These are phyloP conservation scores for Pythium myriotylum DNA, from an alignment of 352 stramenopile genomes.

Conservation along the genomic window DNA sequence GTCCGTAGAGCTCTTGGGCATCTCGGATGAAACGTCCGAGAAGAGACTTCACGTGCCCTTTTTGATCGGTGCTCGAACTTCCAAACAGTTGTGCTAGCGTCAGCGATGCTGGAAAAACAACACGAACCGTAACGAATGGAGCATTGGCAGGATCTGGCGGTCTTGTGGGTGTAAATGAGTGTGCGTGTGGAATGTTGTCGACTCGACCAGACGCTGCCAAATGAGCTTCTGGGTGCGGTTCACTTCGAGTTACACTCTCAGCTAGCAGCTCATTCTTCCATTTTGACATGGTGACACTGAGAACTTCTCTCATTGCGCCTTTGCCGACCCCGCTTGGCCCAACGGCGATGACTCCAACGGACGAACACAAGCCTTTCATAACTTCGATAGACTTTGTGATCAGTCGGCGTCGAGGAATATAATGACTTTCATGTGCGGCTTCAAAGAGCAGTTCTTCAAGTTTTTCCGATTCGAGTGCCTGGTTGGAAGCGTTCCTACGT, in stretches of 20 bases:
- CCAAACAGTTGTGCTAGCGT: constrained; percentile 26
- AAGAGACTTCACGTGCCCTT: constrained; percentile 30
- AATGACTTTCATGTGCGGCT: constrained; percentile 21
- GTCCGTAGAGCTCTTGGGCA: constrained; percentile 26
- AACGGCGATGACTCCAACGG: constrained; percentile 16
- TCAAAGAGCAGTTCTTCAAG: constrained; percentile 17
- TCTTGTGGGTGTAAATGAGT: too few relatives aligned
- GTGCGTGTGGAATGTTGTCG: too few relatives aligned
- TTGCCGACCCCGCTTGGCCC: constrained; percentile 29
- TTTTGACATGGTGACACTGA: constrained; percentile 15
- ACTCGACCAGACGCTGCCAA: too few relatives aligned
- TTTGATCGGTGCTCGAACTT: constrained; percentile 20
- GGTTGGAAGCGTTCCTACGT: constrained; percentile 3
- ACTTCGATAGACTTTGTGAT: constrained; percentile 10
- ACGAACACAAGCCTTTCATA: not conserved
- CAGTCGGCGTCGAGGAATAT: constrained; percentile 16
- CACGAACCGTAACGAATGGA: constrained; percentile 18
- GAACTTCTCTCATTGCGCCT: constrained; percentile 12
- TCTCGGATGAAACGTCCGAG: constrained; percentile 25
- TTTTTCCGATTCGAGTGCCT: constrained; percentile 1
- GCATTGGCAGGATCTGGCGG: too few relatives aligned
- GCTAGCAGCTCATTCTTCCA: constrained; percentile 16
- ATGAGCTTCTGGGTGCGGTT: too few relatives aligned
- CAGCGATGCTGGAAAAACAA: constrained; percentile 27
- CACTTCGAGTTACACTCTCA: constrained; percentile 1